Evolutionary conservation across 164 flowering plant species (phyloP), one percentile per base, ranked within the genome.

Genomic region (Macadamia tetraphylla): DNA sequence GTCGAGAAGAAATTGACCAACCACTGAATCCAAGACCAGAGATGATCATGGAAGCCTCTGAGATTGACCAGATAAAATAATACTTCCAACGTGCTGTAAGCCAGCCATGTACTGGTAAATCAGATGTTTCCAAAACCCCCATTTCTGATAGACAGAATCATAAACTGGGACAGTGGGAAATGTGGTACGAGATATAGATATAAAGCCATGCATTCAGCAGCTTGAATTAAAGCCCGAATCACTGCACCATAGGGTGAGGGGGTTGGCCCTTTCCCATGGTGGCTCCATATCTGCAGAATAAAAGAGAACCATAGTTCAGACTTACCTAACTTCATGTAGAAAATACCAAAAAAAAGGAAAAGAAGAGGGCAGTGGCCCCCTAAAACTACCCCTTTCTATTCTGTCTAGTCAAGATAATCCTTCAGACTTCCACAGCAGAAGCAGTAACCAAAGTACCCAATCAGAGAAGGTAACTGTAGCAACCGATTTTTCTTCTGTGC

Each of bases 1-100:
- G 87, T 58, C 89, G 86, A 76, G 83, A 78, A 59, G 94, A 76
- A 64, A 89, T 88, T 29, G 90, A 83, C 96, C 96, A 92, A 42
- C 99, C 99, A 82, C 87, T 89, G 74, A 89, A 95, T 13, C 99
- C 99, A 66, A 95, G 76, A 61, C 99, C 99, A 77, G 97, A 95
- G 18, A 95, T 82, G 70, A 95, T 91, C 53, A 95, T 76, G 30
- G 98, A 75, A 59, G 97, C 98, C 90, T 95, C 99, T 7, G 99
- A 92, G 66, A 92, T 85, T 29, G 99, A 95, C 98, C 99, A 95
- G 69, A 95, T 91, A 77, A 92, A 95, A 73, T 95, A 95, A 73
- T 95, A 95, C 70, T 95, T 95, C 96, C 96, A 92, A 6, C 99
- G 94, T 62, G 97, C 91, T 18, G 97, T 89, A 67, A 87, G 64